A percentile compares a stretch with the other conserved stretches of the same genome.
Conservation (phyloP, 306 rosid genomes). For the Fragaria vesca region DNA sequence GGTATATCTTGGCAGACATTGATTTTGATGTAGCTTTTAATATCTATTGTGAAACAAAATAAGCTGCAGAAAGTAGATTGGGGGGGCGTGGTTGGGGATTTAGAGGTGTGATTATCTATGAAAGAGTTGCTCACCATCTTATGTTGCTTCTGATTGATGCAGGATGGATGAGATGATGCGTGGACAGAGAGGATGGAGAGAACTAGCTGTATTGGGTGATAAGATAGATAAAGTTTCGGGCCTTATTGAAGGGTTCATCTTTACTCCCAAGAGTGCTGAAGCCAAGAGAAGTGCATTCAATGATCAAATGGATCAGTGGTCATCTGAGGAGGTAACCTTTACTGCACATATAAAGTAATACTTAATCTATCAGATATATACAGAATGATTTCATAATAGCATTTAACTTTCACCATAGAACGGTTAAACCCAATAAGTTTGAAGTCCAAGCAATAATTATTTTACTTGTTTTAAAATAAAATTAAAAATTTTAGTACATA, state of each 20-base stretch:
- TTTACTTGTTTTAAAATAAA: not conserved
- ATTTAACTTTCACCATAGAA: not conserved
- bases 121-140: constrained; percentile 18
- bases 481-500: not conserved
- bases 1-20: not conserved
- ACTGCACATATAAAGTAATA: constrained; percentile 2
- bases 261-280: constrained; percentile 66
- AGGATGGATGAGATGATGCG: constrained; percentile 99
- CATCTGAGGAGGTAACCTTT: constrained; percentile 80
- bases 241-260: constrained; percentile 75
- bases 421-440: not conserved
- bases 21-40: not conserved
- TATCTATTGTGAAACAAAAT: not conserved
- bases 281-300: constrained; percentile 34
- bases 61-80: not conserved
- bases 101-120: constrained; percentile 13
- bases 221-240: constrained; percentile 77
- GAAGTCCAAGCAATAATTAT: not conserved
- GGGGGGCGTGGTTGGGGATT: constrained; percentile 9
- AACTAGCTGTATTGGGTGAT: constrained; percentile 84
- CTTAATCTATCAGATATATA: not conserved
- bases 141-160: constrained; percentile 27
- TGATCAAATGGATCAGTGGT: constrained; percentile 58
- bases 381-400: not conserved
- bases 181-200: constrained; percentile 98